Conservation (phyloP, 2,329 filamentous ascomycete genomes). For the Plectosphaerella plurivora region DNA sequence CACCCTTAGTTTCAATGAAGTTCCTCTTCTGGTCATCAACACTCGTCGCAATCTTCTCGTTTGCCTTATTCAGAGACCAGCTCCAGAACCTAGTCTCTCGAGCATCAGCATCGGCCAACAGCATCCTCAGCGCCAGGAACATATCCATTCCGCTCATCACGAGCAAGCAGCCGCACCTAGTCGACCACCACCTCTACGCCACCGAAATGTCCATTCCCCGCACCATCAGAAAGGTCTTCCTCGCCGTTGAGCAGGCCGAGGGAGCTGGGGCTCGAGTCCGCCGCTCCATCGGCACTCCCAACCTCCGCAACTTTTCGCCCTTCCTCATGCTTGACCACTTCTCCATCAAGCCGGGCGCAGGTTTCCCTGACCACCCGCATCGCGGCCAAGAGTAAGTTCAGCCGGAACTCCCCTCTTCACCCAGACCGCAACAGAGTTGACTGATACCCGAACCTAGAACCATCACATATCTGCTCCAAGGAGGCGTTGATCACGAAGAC, state of each 20-base stretch:
- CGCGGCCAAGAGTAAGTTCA: conserved; percentile 64
- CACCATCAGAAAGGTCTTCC: conserved; percentile 76
- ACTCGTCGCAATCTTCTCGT: conserved; percentile 22
- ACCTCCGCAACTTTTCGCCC: conserved; percentile 80
- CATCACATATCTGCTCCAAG: conserved; percentile 85
- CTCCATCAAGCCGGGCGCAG: conserved; percentile 70
- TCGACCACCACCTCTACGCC: conserved; percentile 20
- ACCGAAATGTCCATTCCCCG: conserved; percentile 64
- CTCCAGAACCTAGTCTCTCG: conserved; percentile 13
- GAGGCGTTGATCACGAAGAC: conserved; percentile 87
- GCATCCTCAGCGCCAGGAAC: background rate
- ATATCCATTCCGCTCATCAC: background rate
- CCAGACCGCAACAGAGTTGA: background rate
- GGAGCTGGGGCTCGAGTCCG: conserved; percentile 84
- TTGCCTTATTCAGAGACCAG: conserved; percentile 18
- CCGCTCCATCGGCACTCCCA: conserved; percentile 78
- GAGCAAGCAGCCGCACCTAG: conserved; percentile 9
- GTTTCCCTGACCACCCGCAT: conserved; percentile 84
- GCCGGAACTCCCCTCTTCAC: too few species aligned
- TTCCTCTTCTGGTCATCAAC: conserved; percentile 20
- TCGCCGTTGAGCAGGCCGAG: conserved; percentile 81
- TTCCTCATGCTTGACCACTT: conserved; percentile 98
- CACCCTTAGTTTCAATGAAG: conserved; percentile 20
- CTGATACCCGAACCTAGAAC: conserved; percentile 15
- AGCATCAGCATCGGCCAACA: conserved; percentile 4